Percentiles rank a stretch among this genome's conserved stretches.
phyloP scores from a whole-genome alignment of 2,329 filamentous ascomycete species.

The Xylariales sp. region DNA sequence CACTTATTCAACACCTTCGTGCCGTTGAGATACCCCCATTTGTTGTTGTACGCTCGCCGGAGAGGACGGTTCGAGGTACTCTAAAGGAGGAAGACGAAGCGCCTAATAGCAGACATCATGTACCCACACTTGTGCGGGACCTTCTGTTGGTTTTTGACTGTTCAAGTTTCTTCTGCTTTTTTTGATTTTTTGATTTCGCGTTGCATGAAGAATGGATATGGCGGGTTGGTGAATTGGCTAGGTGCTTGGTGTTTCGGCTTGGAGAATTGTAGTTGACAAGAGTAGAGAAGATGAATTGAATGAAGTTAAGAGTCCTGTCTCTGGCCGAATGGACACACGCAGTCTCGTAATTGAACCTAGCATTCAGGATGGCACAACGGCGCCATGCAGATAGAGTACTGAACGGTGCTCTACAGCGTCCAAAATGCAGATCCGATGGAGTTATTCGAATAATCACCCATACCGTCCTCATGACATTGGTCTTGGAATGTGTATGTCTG shows the following conservation, averaged over 20 bases:
- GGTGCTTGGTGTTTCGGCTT: background rate
- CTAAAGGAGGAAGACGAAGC: background rate
- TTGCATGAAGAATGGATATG: background rate
- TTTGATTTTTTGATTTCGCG: background rate
- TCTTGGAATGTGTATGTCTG: too few relatives aligned
- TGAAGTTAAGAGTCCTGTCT: too few relatives aligned
- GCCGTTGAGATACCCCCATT: conserved; percentile 8
- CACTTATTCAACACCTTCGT: conserved; percentile 6
- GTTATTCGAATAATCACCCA: too few relatives aligned
- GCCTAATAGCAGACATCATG: too few relatives aligned
- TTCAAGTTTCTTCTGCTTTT: background rate
- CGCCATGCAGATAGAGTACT: too few relatives aligned
- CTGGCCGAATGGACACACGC: too few relatives aligned
- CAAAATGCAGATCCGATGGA: too few relatives aligned
- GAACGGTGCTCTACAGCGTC: too few relatives aligned
- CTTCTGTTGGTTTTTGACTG: conserved; percentile 6
- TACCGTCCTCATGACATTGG: too few relatives aligned
- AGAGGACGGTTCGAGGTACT: conserved; percentile 3
- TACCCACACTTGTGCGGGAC: too few relatives aligned
- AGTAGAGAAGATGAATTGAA: conserved; percentile 6
- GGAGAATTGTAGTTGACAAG: conserved; percentile 1
- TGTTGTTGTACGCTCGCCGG: conserved; percentile 8
- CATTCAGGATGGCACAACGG: too few relatives aligned
- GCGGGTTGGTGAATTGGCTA: background rate
- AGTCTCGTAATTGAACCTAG: too few relatives aligned